Evolutionary conservation across 306 rosid genomes (phyloP).

Genomic region (Vigna hirtella): DNA sequence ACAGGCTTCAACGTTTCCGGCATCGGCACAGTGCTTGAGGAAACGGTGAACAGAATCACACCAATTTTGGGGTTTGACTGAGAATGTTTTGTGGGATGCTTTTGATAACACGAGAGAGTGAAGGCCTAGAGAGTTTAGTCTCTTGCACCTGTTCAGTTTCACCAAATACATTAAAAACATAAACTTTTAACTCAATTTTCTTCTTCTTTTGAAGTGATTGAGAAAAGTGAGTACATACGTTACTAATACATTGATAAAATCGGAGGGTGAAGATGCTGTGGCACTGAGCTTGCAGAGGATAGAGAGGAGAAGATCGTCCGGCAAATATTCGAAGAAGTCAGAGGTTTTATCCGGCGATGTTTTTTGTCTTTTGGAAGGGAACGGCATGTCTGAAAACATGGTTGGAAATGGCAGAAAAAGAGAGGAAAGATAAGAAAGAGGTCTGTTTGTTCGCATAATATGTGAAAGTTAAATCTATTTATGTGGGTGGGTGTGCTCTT

Average conservation of each 20-base stretch:
- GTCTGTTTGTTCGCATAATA: conserved; percentile 74
- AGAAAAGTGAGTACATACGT: conserved; percentile 58
- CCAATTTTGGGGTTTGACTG: conserved; percentile 72
- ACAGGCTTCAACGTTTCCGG: conserved; percentile 92
- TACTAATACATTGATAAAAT: conserved; percentile 64
- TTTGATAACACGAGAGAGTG: conserved; percentile 62
- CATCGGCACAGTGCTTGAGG: conserved; percentile 77
- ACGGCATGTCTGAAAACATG: not conserved
- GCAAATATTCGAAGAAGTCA: conserved; percentile 69
- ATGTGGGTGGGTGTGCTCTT: not conserved
- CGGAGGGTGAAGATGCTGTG: conserved; percentile 66
- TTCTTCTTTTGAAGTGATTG: no score
- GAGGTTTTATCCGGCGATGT: conserved; percentile 46
- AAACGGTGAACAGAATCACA: conserved; percentile 79
- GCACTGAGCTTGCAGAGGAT: conserved; percentile 75
- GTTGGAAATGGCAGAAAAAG: not conserved
- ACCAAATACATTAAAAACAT: conserved; percentile 3
- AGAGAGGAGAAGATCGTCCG: conserved; percentile 75
- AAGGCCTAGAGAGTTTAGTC: conserved; percentile 68
- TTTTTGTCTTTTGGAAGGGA: no score
- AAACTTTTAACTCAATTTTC: not conserved
- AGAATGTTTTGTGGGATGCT: conserved; percentile 64
- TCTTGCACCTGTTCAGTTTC: conserved; percentile 67
- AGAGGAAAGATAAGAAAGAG: conserved; percentile 52
- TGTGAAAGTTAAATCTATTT: not conserved